These are phyloP conservation scores for Neolentinus lepideus DNA, from an alignment of 1,284 basidiomycete genomes.

Conservation along the genomic window DNA sequence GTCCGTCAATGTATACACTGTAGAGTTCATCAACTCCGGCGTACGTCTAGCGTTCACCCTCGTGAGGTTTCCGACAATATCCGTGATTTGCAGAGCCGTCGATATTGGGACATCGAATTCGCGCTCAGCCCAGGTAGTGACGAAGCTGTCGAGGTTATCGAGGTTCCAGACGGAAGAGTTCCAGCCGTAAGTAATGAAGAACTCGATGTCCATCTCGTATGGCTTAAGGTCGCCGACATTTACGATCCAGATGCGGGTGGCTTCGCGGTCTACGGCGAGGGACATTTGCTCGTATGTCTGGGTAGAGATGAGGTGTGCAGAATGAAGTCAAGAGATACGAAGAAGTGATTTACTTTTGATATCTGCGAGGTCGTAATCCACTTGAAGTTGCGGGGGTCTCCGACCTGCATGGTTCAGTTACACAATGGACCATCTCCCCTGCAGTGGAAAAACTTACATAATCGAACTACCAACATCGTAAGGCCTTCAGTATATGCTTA, in stretches of 20 bases:
- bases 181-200: conserved; percentile 61
- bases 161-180: conserved; percentile 45
- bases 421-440: neutral
- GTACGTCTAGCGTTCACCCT: conserved; percentile 57
- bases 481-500: neutral
- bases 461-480: conserved; percentile 28
- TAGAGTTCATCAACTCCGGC: conserved; percentile 58
- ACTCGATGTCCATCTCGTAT: conserved; percentile 64
- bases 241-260: conserved; percentile 50
- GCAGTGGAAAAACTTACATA: conserved; percentile 25
- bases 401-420: conserved; percentile 29
- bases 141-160: conserved; percentile 46
- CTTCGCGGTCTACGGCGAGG: conserved; percentile 48
- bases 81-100: conserved; percentile 34
- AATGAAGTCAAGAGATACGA: neutral
- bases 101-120: conserved; percentile 47
- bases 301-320: conserved; percentile 5
- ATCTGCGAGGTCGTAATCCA: conserved; percentile 42
- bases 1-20: conserved; percentile 55
- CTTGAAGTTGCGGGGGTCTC: conserved; percentile 50
- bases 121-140: conserved; percentile 51
- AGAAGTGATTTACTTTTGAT: neutral
- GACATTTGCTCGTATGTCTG: conserved; percentile 60
- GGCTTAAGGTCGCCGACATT: conserved; percentile 71
- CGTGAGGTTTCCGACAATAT: conserved; percentile 53